Conservation (phyloP, 345 rosid species). For the Turritis glabra region DNA sequence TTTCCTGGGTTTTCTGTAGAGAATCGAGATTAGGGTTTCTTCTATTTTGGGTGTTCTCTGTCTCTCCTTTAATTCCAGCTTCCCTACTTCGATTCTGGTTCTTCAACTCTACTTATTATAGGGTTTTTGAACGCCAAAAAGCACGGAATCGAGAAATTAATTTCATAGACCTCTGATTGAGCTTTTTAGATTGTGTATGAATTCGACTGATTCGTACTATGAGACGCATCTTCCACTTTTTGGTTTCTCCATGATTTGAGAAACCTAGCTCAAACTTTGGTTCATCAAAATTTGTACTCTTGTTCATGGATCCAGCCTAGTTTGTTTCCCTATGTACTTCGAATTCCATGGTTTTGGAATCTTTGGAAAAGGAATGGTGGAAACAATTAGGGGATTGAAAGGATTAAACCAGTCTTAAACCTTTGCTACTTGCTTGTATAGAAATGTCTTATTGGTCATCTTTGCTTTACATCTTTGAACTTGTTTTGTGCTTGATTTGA, state of each 20-base stretch:
- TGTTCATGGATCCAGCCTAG: not conserved
- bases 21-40: conserved; percentile 23
- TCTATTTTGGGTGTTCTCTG: not conserved
- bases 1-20: not conserved
- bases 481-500: not conserved
- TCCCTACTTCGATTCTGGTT: not conserved
- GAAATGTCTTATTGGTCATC: not conserved
- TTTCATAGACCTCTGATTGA: not conserved
- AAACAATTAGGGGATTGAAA: not conserved
- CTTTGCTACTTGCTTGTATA: not conserved
- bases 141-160: not conserved
- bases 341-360: not conserved
- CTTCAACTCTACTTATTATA: not conserved
- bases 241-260: not conserved
- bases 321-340: not conserved
- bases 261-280: not conserved
- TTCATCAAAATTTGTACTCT: not conserved
- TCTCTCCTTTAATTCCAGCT: no score
- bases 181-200: conserved; percentile 3
- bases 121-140: not conserved
- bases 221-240: not conserved
- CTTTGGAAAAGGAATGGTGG: not conserved
- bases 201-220: not conserved
- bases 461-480: conserved; percentile 3
- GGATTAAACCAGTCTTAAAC: not conserved